phyloP scores from a whole-genome alignment of 768 basidiomycete species.

The Kondoa malvinella region DNA sequence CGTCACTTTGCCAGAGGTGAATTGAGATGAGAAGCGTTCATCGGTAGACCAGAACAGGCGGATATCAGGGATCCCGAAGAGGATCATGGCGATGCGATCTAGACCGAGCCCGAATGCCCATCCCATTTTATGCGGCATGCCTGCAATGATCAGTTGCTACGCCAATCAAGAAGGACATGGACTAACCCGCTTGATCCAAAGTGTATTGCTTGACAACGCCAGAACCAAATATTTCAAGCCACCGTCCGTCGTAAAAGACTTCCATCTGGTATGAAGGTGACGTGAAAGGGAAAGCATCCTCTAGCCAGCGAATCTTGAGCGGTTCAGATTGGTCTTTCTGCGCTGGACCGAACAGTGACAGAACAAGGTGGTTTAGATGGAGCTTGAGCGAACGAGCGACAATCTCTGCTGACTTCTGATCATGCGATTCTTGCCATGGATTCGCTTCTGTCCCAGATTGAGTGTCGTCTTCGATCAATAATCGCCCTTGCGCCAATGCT shows the following conservation, averaged over 20 bases:
- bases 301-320: conserved; percentile 84
- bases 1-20: conserved; percentile 48
- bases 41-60: conserved; percentile 93
- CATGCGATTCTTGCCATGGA: conserved; percentile 62
- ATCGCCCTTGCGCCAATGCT: conserved; percentile 40
- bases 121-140: conserved; percentile 62
- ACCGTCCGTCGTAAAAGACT: conserved; percentile 85
- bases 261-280: conserved; percentile 96
- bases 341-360: conserved; percentile 56
- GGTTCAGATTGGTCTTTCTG: conserved; percentile 45
- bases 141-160: conserved; percentile 30
- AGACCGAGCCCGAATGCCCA: conserved; percentile 98
- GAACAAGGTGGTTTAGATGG: conserved; percentile 67
- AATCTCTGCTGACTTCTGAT: conserved; percentile 52
- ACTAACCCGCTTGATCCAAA: conserved; percentile 66
- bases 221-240: conserved; percentile 89
- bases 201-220: conserved; percentile 84
- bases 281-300: conserved; percentile 95
- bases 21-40: conserved; percentile 70
- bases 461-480: conserved; percentile 72
- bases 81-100: conserved; percentile 93
- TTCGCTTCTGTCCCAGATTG: conserved; percentile 50
- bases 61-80: conserved; percentile 93
- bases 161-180: neutral
- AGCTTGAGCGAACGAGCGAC: conserved; percentile 76